phyloP scores from a whole-genome alignment of 805 yeast genomes.

The Gaillardinia entomophila region DNA sequence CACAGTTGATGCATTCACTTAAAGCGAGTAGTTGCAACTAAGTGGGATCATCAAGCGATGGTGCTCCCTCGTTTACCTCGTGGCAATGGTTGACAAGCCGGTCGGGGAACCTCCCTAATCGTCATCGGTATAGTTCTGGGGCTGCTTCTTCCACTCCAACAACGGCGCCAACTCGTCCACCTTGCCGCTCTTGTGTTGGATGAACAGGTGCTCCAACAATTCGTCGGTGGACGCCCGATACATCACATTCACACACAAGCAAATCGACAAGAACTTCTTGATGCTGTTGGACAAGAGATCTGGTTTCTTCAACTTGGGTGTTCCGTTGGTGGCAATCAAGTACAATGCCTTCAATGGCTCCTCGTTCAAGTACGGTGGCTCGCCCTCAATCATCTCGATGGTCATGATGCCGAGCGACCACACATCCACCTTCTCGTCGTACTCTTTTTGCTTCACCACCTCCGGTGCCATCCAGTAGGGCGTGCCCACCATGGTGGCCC shows the following conservation, averaged over 20 bases:
- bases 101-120: too few species aligned
- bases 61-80: too few species aligned
- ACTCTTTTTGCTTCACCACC: slow-evolving; percentile 72
- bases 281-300: slow-evolving; percentile 66
- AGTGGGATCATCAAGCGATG: too few species aligned
- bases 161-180: slow-evolving; percentile 55
- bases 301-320: slow-evolving; percentile 68
- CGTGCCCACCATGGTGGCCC: slow-evolving; percentile 85
- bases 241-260: slow-evolving; percentile 90
- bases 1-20: too few species aligned
- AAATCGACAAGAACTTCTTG: slow-evolving; percentile 80
- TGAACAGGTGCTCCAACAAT: slow-evolving; percentile 69
- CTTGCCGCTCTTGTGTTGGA: slow-evolving; percentile 54
- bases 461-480: slow-evolving; percentile 94
- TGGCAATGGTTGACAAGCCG: too few species aligned
- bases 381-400: slow-evolving; percentile 82
- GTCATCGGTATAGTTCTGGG: background rate
- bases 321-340: slow-evolving; percentile 74
- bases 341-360: slow-evolving; percentile 74
- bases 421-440: slow-evolving; percentile 76
- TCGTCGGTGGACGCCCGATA: slow-evolving; percentile 90
- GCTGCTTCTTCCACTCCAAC: slow-evolving; percentile 42
- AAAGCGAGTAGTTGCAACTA: too few species aligned
- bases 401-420: slow-evolving; percentile 86
- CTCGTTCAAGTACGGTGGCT: slow-evolving; percentile 78